A percentile compares a stretch with the other conserved stretches of the same genome.
Evolutionary conservation across 495 filamentous ascomycete species (phyloP).

Genomic region (Amniculicola lignicola): DNA sequence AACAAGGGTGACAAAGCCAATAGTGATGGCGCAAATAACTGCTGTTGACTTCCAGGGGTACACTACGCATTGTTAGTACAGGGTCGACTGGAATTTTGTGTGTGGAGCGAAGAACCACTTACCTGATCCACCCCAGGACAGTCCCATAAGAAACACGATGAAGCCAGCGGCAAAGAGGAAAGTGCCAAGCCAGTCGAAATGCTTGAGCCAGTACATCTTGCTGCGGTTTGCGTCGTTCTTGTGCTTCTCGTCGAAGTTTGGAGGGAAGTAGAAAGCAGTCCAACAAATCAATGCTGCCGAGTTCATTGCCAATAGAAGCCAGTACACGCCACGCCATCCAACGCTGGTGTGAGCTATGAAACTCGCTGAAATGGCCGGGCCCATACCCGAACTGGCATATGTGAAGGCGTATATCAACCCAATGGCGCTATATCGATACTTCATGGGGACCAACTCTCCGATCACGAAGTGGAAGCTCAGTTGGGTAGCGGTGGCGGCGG

Average conservation of each 20-base stretch:
- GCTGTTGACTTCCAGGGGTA: conserved; percentile 44
- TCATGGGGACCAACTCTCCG: conserved; percentile 32
- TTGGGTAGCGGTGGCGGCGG: conserved; percentile 31
- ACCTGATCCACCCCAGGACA: conserved; percentile 45
- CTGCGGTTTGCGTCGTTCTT: conserved; percentile 15
- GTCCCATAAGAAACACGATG: conserved; percentile 38
- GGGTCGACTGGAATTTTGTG: no score
- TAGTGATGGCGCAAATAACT: conserved; percentile 42
- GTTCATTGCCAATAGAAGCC: conserved; percentile 34
- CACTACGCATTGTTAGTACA: no score
- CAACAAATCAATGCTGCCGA: conserved; percentile 27
- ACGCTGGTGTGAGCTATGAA: conserved; percentile 23
- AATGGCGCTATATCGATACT: conserved; percentile 18
- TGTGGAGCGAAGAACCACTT: no score
- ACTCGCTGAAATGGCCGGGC: conserved; percentile 20
- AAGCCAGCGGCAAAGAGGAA: conserved; percentile 34
- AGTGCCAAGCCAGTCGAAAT: conserved; percentile 37
- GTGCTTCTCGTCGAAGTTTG: conserved; percentile 35
- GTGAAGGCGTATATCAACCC: conserved; percentile 15
- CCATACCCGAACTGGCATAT: conserved; percentile 18
- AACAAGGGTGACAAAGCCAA: conserved; percentile 41
- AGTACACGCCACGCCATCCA: conserved; percentile 30
- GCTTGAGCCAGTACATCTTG: conserved; percentile 33
- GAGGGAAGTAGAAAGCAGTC: conserved; percentile 37
- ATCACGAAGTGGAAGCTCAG: conserved; percentile 31